A percentile compares a stretch with the other conserved stretches of the same genome.
These are phyloP conservation scores for Elaeis guineensis DNA, from an alignment of 176 grass and related monocot genomes.

Conservation along the genomic window DNA sequence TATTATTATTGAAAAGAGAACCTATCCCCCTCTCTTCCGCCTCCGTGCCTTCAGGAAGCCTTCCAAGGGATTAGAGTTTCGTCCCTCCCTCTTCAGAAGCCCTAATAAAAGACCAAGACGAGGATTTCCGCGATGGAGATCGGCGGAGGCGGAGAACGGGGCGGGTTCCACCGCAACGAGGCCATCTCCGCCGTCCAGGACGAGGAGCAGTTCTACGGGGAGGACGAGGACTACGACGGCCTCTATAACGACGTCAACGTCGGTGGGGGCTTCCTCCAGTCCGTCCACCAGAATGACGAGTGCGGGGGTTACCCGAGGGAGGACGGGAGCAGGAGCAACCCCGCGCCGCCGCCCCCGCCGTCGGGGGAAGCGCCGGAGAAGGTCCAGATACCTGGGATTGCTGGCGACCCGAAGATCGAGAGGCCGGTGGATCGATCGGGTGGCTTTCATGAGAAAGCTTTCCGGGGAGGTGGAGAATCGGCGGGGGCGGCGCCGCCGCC, in stretches of 20 bases:
- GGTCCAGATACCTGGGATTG: slow-evolving; percentile 41
- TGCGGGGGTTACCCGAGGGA: neutral
- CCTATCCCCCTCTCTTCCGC: too few relatives aligned
- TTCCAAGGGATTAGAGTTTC: slow-evolving; percentile 13
- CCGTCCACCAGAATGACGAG: slow-evolving; percentile 11
- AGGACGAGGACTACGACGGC: slow-evolving; percentile 64
- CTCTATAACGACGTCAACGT: slow-evolving; percentile 32
- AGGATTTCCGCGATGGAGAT: slow-evolving; percentile 33
- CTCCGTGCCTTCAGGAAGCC: too few relatives aligned
- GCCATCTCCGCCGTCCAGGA: slow-evolving; percentile 17
- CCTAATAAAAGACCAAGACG: neutral
- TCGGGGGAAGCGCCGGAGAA: slow-evolving; percentile 27
- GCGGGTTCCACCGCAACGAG: slow-evolving; percentile 51
- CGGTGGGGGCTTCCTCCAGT: slow-evolving; percentile 15
- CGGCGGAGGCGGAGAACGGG: slow-evolving; percentile 22
- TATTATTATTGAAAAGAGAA: too few relatives aligned
- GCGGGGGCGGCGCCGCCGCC: slow-evolving; percentile 17
- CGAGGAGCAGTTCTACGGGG: slow-evolving; percentile 60
- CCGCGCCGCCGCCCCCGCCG: slow-evolving; percentile 6
- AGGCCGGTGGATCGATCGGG: slow-evolving; percentile 24
- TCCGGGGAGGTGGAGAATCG: slow-evolving; percentile 2
- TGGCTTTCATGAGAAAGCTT: neutral
- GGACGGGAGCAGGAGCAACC: slow-evolving; percentile 13
- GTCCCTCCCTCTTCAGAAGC: neutral
- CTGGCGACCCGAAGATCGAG: slow-evolving; percentile 29